Base-by-base conservation (phyloP, 2,329 filamentous ascomycete genomes). In the Alternaria atra region DNA sequence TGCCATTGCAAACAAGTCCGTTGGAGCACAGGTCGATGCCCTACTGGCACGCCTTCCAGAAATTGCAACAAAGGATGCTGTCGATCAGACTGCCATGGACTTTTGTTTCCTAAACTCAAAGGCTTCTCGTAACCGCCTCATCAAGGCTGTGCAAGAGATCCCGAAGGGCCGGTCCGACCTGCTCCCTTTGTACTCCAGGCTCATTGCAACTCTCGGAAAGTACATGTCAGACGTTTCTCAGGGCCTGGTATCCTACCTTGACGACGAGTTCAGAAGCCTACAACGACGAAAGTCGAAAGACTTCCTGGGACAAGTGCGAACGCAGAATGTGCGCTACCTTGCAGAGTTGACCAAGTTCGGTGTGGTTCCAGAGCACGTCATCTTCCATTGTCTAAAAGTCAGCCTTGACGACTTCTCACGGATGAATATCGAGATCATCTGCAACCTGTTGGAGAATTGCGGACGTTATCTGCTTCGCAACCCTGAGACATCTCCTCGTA, bases 41-140 rank as follows among this genome's bases (percentile, higher is more conserved):
- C 84, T 99, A 39, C 84, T 99, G 30, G 87, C 93, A 23, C 90
- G 93, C 23, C 85, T 99, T n/a, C 93, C 94, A 0, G 94, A 98
- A 63, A 83, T 99, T 53, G 94, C 92, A 37, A 94, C 87, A 73
- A 98, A 97, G 75, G 96, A 99, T 52, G 84, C 89, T 52, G 92
- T 97, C 55, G 95, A 99, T 74, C 90, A 97, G 77, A 89, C 92
- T 47, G 95, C 96, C 7, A 91, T 97, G 63, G 94, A 98, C 73
- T 99, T 99, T 75, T 98, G 95, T 80, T 99, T 97, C 73, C 84
- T 99, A 61, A 99, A 99, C 77, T 99, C 95, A 1, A 99, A 99
- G 76, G 95, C 95, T 9, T 99, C 96, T 0, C 89, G 96, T 32
- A 99, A 99, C 77, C 88, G 95, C 50, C 86, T 99, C 2, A 86